Percentiles rank a stretch among this genome's conserved stretches.
These are phyloP conservation scores for Clarireedia homoeocarpa DNA, from an alignment of 2,329 filamentous ascomycete species.

Conservation along the genomic window DNA sequence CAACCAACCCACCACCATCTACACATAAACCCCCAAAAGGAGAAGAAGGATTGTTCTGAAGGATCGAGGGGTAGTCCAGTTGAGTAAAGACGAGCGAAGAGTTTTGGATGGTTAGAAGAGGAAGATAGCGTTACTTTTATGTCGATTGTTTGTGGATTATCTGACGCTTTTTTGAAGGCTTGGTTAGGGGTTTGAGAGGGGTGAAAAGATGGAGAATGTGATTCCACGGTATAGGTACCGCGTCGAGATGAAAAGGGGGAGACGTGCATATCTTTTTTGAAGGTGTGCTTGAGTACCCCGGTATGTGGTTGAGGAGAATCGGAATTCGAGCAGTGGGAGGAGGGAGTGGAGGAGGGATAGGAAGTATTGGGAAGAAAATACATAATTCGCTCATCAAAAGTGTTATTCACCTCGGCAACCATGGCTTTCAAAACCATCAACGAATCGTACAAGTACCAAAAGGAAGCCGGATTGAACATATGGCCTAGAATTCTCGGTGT, in stretches of 20 bases:
- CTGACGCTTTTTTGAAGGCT: no score
- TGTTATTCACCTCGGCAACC: conserved; percentile 70
- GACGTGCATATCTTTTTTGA: conserved; percentile 67
- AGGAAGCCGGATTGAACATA: conserved; percentile 67
- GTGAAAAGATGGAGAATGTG: conserved; percentile 38
- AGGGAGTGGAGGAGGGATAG: not conserved
- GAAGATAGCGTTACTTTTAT: conserved; percentile 43
- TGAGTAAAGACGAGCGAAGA: conserved; percentile 54
- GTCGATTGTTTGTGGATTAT: conserved; percentile 44
- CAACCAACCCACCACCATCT: conserved; percentile 58
- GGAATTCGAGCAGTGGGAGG: not conserved
- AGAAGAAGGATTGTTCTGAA: conserved; percentile 32
- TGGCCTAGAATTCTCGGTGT: conserved; percentile 61
- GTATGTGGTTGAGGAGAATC: conserved; percentile 14
- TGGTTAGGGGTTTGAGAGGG: conserved; percentile 29
- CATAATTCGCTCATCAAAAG: conserved; percentile 62
- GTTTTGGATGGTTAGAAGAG: conserved; percentile 48
- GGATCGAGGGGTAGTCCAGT: conserved; percentile 44
- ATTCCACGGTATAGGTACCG: conserved; percentile 44
- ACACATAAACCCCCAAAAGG: conserved; percentile 41
- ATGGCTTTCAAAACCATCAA: conserved; percentile 52
- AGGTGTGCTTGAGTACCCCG: conserved; percentile 39
- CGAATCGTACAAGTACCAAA: conserved; percentile 67
- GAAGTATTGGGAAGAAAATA: conserved; percentile 47
- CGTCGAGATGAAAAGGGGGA: conserved; percentile 64